phyloP scores from a whole-genome alignment of 768 basidiomycete genomes.

The Xerocomus spinulosus region DNA sequence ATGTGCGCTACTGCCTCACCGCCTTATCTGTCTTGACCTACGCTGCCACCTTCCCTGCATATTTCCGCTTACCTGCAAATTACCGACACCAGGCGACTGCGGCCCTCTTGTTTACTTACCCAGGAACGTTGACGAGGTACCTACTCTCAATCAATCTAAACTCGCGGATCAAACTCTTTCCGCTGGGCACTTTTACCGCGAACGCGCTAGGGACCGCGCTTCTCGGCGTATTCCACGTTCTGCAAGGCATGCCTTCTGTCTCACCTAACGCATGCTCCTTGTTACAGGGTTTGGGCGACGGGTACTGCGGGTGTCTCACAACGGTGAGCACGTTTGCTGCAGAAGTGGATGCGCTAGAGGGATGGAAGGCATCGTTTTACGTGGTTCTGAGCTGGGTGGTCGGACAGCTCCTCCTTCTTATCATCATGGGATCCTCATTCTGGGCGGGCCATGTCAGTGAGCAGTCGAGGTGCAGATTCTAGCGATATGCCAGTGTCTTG shows the following conservation, averaged over 20 bases:
- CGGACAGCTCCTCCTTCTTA: conserved; percentile 65
- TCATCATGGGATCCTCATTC: conserved; percentile 67
- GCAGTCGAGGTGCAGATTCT: conserved; percentile 47
- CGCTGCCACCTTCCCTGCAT: conserved; percentile 70
- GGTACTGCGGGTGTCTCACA: conserved; percentile 92
- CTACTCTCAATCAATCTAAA: conserved; percentile 72
- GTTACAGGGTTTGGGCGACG: conserved; percentile 80
- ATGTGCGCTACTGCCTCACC: conserved; percentile 48
- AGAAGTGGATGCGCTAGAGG: conserved; percentile 59
- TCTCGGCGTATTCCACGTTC: conserved; percentile 64
- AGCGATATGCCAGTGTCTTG: not conserved
- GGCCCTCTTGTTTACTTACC: conserved; percentile 84
- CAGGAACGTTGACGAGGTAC: conserved; percentile 84
- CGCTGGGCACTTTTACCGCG: conserved; percentile 74
- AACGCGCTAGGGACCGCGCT: conserved; percentile 81
- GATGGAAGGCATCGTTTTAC: conserved; percentile 64
- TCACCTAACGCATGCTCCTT: conserved; percentile 61
- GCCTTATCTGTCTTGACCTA: conserved; percentile 61
- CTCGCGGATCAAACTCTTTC: conserved; percentile 52
- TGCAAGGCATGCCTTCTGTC: conserved; percentile 48
- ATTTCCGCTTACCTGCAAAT: conserved; percentile 62
- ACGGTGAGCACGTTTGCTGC: conserved; percentile 92
- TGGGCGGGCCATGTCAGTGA: conserved; percentile 46
- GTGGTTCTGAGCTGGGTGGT: conserved; percentile 59
- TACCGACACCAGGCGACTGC: conserved; percentile 82